Evolutionary conservation across 306 rosid species (phyloP).

Genomic region (Castanopsis chinensis): DNA sequence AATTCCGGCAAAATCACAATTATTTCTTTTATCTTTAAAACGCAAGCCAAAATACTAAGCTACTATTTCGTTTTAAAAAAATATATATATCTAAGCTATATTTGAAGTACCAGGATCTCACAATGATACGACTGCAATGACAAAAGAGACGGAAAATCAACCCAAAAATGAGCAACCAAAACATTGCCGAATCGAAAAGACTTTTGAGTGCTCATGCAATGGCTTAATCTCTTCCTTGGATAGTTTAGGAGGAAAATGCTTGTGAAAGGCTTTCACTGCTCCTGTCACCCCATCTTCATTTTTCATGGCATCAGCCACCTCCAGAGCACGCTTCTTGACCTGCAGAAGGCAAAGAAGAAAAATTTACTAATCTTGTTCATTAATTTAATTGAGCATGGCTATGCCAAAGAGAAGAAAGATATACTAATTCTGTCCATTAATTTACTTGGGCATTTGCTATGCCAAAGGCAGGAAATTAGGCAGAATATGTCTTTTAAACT

Average conservation of each 20-base stretch:
- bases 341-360: conserved; percentile 26
- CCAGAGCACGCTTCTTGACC: conserved; percentile 65
- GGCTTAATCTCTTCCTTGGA: background rate
- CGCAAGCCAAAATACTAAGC: too few species aligned
- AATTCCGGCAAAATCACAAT: too few species aligned
- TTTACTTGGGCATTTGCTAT: too few species aligned
- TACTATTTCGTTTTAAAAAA: too few species aligned
- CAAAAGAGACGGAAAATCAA: background rate
- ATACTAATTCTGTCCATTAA: too few species aligned
- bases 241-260: conserved; percentile 43
- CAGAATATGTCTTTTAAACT: background rate
- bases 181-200: conserved; percentile 38
- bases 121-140: background rate
- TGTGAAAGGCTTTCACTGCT: conserved; percentile 80
- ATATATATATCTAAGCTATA: too few species aligned
- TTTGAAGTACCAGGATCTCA: too few species aligned
- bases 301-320: conserved; percentile 72
- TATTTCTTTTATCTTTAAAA: too few species aligned
- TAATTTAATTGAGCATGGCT: background rate
- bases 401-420: too few species aligned
- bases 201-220: background rate
- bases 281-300: conserved; percentile 76
- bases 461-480: background rate
- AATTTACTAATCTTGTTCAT: background rate
- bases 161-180: conserved; percentile 36